These are phyloP conservation scores for Candida alai DNA, from an alignment of 805 yeast genomes.

Conservation along the genomic window DNA sequence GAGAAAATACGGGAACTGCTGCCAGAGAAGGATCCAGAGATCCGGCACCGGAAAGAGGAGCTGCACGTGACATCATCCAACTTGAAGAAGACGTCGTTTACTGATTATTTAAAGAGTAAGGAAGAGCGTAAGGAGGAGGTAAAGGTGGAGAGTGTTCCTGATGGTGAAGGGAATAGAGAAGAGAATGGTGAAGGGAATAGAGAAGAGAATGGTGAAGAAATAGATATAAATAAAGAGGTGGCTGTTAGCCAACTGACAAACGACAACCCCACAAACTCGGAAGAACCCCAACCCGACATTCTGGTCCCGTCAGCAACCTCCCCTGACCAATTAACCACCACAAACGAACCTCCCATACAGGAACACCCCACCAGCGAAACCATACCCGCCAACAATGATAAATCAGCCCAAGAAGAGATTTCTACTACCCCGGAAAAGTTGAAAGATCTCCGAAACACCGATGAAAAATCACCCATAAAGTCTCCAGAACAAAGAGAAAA, in stretches of 20 bases:
- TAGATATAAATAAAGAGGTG: neutral
- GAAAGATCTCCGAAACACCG: too few relatives aligned
- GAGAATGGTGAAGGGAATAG: neutral
- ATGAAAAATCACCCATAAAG: too few relatives aligned
- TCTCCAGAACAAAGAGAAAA: conserved; percentile 1
- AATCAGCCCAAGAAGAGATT: too few relatives aligned
- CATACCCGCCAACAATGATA: neutral
- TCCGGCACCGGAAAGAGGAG: too few relatives aligned
- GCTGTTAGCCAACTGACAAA: too few relatives aligned
- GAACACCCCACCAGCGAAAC: neutral
- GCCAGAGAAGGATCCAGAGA: neutral
- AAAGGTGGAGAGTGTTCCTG: conserved; percentile 1
- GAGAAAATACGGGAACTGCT: neutral
- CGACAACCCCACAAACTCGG: too few relatives aligned
- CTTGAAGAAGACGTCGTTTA: conserved; percentile 11
- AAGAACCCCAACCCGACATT: neutral
- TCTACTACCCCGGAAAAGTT: too few relatives aligned
- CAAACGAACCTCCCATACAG: too few relatives aligned
- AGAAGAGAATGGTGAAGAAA: conserved; percentile 3
- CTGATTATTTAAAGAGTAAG: conserved; percentile 9
- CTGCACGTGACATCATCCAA: too few relatives aligned
- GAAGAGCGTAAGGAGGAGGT: conserved; percentile 9
- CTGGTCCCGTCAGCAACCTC: too few relatives aligned
- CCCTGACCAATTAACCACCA: too few relatives aligned
- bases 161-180: conserved; percentile 1